Evolutionary conservation across 352 stramenopile species (phyloP).

Genomic region (Phytophthora brassicae): DNA sequence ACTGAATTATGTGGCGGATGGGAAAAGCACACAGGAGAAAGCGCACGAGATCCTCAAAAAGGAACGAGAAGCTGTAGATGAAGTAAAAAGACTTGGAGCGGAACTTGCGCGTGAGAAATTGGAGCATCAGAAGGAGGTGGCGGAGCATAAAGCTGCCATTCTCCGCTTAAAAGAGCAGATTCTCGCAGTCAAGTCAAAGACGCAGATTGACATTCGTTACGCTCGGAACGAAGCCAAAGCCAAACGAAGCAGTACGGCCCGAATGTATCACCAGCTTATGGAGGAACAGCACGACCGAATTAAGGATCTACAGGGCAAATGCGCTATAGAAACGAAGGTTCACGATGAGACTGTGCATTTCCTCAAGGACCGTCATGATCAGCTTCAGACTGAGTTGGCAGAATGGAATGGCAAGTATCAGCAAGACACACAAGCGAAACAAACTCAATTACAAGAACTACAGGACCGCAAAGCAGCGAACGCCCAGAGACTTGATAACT

Average conservation of each 20-base stretch:
- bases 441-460: conserved; percentile 58
- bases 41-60: conserved; percentile 83
- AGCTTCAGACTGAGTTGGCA: conserved; percentile 56
- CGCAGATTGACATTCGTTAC: conserved; percentile 82
- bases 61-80: conserved; percentile 83
- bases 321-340: conserved; percentile 63
- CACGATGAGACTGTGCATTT: conserved; percentile 80
- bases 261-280: conserved; percentile 82
- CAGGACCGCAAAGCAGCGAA: conserved; percentile 62
- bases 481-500: conserved; percentile 59
- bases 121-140: conserved; percentile 79
- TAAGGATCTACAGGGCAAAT: conserved; percentile 61
- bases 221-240: conserved; percentile 82
- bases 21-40: conserved; percentile 74
- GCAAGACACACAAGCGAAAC: conserved; percentile 74
- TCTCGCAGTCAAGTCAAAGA: conserved; percentile 81
- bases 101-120: conserved; percentile 78
- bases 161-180: conserved; percentile 85
- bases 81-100: conserved; percentile 82
- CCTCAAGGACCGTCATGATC: conserved; percentile 76
- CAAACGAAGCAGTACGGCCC: conserved; percentile 74
- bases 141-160: conserved; percentile 71
- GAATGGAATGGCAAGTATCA: conserved; percentile 86
- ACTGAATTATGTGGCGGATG: conserved; percentile 73
- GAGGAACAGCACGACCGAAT: conserved; percentile 76